Evolutionary conservation across 1,139 yeast species (phyloP).

Genomic region (Pichia sp.): DNA sequence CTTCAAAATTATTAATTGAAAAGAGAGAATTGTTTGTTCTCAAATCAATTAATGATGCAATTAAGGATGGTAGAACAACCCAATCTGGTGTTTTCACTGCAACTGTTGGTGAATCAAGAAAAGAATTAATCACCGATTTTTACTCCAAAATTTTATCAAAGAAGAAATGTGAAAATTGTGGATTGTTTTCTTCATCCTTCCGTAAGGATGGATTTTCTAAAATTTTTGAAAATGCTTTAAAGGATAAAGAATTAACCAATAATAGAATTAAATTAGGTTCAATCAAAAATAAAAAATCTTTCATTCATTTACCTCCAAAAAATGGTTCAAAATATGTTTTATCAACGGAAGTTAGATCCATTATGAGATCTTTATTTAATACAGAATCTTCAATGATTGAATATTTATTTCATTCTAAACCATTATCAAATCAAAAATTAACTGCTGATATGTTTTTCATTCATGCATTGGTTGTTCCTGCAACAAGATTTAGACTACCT

Average conservation of each 20-base stretch:
- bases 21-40: conserved; percentile 69
- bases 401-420: conserved; percentile 72
- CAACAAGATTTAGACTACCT: conserved; percentile 93
- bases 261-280: conserved; percentile 75
- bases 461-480: conserved; percentile 85
- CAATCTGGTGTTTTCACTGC: conserved; percentile 70
- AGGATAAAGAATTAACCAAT: conserved; percentile 71
- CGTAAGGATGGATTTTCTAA: conserved; percentile 94
- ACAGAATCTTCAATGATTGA: conserved; percentile 61
- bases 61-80: conserved; percentile 68
- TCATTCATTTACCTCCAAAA: conserved; percentile 34
- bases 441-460: conserved; percentile 88
- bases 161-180: conserved; percentile 91
- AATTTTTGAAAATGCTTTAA: conserved; percentile 80
- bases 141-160: conserved; percentile 67
- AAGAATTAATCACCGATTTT: conserved; percentile 64
- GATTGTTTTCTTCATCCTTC: conserved; percentile 88
- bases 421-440: conserved; percentile 46
- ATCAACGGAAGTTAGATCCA: conserved; percentile 79
- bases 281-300: conserved; percentile 49
- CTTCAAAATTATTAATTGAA: conserved; percentile 29
- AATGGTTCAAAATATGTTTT: conserved; percentile 78
- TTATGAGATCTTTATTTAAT: conserved; percentile 66
- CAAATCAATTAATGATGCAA: conserved; percentile 63
- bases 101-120: conserved; percentile 82